Percentiles rank a stretch among this genome's conserved stretches.
Conservation (phyloP, 139 green algal species). For the Chlorella sp. region DNA sequence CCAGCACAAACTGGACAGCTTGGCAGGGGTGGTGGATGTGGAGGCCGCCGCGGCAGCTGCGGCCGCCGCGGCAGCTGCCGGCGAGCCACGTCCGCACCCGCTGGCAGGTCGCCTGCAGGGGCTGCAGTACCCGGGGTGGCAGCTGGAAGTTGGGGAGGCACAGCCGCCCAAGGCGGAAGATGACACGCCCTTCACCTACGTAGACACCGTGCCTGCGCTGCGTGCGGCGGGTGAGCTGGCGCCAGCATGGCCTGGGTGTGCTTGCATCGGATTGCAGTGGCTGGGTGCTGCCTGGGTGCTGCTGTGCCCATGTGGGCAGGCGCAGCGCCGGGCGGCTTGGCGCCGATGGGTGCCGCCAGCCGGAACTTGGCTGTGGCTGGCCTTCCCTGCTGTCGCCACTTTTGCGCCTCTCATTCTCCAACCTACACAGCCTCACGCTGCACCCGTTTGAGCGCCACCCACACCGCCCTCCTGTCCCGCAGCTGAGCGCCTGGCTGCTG, state of each 20-base stretch:
- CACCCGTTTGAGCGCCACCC: not conserved
- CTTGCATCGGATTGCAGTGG: not conserved
- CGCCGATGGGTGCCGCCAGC: not conserved
- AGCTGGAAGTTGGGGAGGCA: constrained; percentile 44
- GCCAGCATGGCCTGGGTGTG: not conserved
- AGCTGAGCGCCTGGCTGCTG: constrained; percentile 50
- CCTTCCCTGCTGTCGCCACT: not conserved
- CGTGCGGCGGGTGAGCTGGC: not conserved
- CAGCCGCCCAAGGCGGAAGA: constrained; percentile 26
- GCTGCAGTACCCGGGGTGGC: constrained; percentile 57
- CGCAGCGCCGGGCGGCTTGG: not conserved
- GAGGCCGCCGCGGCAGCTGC: constrained; percentile 4
- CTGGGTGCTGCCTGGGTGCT: not conserved
- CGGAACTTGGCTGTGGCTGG: not conserved
- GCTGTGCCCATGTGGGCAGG: not conserved
- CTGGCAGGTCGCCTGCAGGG: constrained; percentile 57
- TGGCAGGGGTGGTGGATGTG: constrained; percentile 26
- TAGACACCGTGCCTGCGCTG: constrained; percentile 42
- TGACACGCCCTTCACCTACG: constrained; percentile 37
- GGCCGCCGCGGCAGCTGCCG: not conserved
- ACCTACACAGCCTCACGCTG: not conserved
- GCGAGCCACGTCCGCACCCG: constrained; percentile 62
- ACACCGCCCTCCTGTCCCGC: not conserved
- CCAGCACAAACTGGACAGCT: constrained; percentile 41
- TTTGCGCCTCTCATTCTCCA: not conserved